phyloP scores from a whole-genome alignment of 257 asterid species.

The Asclepias syriaca region DNA sequence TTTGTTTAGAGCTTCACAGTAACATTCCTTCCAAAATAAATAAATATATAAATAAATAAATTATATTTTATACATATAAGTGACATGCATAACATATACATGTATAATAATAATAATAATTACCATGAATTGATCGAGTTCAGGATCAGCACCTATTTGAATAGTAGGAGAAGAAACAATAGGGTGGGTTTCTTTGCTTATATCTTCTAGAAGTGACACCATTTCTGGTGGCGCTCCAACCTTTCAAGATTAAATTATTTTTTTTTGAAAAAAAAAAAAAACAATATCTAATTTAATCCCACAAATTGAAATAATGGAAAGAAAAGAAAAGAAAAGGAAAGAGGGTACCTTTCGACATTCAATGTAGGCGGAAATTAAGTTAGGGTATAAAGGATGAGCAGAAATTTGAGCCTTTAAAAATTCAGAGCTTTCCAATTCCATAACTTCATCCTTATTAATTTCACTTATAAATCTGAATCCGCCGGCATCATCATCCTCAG shows the following conservation, averaged over 20 bases:
- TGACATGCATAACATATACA: not conserved
- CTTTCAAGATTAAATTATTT: constrained; percentile 16
- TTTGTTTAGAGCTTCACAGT: constrained; percentile 52
- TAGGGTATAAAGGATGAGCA: constrained; percentile 79
- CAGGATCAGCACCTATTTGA: constrained; percentile 60
- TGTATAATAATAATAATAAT: not conserved
- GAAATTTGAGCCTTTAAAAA: constrained; percentile 68
- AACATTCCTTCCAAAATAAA: constrained; percentile 47
- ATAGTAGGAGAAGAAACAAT: constrained; percentile 12
- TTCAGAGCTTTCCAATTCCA: constrained; percentile 34
- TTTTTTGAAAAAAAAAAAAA: no score
- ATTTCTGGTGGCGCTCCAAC: constrained; percentile 74
- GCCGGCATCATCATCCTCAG: not conserved
- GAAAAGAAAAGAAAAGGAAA: not conserved
- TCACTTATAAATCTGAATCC: not conserved
- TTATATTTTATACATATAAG: no score
- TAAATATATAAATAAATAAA: not conserved
- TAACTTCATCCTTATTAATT: not conserved
- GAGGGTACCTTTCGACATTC: constrained; percentile 64
- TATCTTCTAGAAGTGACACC: constrained; percentile 66
- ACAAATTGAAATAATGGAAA: no score
- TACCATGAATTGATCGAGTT: constrained; percentile 84
- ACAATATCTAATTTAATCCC: no score
- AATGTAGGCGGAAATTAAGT: constrained; percentile 61
- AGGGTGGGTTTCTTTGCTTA: constrained; percentile 44